Evolutionary conservation across 2,329 filamentous ascomycete species (phyloP).

Genomic region (Golovinomyces cichoracearum): DNA sequence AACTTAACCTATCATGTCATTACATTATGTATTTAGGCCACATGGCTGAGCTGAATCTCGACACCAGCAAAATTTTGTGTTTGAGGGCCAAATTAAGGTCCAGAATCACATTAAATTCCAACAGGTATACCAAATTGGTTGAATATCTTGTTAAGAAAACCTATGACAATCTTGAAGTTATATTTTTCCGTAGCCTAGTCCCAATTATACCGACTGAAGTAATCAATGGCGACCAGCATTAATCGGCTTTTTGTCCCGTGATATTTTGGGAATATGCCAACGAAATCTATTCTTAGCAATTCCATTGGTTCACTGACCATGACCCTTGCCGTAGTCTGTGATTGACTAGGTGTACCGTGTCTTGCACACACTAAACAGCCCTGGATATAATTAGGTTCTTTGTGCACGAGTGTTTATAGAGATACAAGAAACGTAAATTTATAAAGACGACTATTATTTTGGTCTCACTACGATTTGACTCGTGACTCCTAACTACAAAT

Average conservation of each 20-base stretch:
- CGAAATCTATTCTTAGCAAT: not conserved
- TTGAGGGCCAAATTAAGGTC: not conserved
- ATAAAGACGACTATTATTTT: too few relatives aligned
- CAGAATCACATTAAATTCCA: not conserved
- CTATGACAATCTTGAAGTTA: not conserved
- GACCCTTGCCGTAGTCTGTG: not conserved
- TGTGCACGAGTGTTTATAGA: too few relatives aligned
- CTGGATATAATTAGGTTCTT: too few relatives aligned
- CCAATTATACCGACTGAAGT: slow-evolving; percentile 1
- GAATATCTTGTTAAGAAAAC: slow-evolving; percentile 1
- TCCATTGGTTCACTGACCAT: not conserved
- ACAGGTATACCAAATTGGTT: not conserved
- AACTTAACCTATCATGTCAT: too few relatives aligned
- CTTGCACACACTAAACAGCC: not conserved
- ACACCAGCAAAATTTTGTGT: not conserved
- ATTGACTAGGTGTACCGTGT: not conserved
- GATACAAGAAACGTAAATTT: too few relatives aligned
- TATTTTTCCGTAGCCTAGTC: not conserved
- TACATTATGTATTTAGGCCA: not conserved
- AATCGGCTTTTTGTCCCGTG: not conserved
- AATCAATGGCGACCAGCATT: slow-evolving; percentile 1
- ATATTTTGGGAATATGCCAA: not conserved
- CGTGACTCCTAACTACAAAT: too few relatives aligned
- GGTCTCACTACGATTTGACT: too few relatives aligned
- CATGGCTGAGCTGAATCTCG: not conserved